Base-by-base conservation (phyloP, 1,139 yeast genomes). In the Candida sp. region DNA sequence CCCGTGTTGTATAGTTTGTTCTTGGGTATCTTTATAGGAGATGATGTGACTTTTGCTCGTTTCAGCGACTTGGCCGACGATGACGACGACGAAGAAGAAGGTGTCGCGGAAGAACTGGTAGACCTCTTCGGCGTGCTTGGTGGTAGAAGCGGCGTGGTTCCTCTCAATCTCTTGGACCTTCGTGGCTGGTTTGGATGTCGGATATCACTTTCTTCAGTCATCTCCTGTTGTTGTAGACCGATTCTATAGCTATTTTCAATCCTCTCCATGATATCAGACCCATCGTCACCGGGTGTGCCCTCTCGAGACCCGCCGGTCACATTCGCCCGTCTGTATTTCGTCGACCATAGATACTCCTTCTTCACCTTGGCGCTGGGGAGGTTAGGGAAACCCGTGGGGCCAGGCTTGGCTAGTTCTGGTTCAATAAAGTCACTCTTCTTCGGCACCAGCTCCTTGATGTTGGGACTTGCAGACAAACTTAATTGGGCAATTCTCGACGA, bases 371-470 rank as follows among this genome's bases (percentile, higher is more conserved):
- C 63, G 7, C 81, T 80, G 5, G 96, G 96, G 4, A 75, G 72
- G 4, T 81, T 75, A 3, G 93, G 87, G 39, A 81, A 73, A 1
- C 96, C 96, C 0, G 92, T 85, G 45, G 81, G 81, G 27, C 75
- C 71, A 3, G 87, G 81, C 17, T 63, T 64, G 0, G 85, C 81
- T 34, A 79, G 66, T 7, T 75, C 77, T 0, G 94, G 93, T 62
- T 88, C 94, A 11, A 70, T 65, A 71, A 87, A 77, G 25, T 47
- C 52, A 40, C 54, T 58, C 25, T 47, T 42, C 5, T 23, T 30
- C 6, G 28, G 38, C 7, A 38, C 30, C 40, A 37, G 25, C 35
- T 49, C 53, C 42, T 48, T 49, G 23, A 56, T 50, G 17, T 49
- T 41, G 6, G 58, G 58, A 45, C 58, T 54, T 5, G 56, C 50